A percentile compares a stretch with the other conserved stretches of the same genome.
These are phyloP conservation scores for Aspergillus ochraceoroseus DNA, from an alignment of 2,329 filamentous ascomycete species.

Conservation along the genomic window DNA sequence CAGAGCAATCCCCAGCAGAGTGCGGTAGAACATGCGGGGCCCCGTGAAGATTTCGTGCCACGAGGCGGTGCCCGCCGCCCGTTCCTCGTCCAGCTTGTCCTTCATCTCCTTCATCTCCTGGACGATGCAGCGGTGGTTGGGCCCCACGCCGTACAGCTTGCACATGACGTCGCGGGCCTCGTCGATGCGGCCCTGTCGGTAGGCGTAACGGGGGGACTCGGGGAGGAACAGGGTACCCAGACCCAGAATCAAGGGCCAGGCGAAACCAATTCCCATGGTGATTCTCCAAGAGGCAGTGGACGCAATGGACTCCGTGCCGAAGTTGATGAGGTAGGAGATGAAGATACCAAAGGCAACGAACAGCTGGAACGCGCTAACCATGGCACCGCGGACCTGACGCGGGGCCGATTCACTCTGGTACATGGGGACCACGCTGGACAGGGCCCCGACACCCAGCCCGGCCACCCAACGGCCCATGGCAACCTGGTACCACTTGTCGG, in stretches of 20 bases:
- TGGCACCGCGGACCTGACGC: conserved; percentile 46
- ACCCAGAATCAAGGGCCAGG: conserved; percentile 54
- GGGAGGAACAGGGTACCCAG: conserved; percentile 53
- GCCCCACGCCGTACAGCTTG: conserved; percentile 52
- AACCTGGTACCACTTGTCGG: conserved; percentile 42
- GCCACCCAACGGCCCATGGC: conserved; percentile 46
- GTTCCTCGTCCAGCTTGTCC: conserved; percentile 55
- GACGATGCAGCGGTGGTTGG: conserved; percentile 52
- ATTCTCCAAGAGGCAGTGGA: conserved; percentile 48
- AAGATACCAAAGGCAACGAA: conserved; percentile 50
- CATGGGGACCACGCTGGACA: conserved; percentile 47
- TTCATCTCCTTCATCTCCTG: conserved; percentile 57
- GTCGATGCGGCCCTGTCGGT: conserved; percentile 51
- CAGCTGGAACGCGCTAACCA: conserved; percentile 48
- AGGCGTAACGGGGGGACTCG: conserved; percentile 57
- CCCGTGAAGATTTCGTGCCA: conserved; percentile 47
- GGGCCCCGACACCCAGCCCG: conserved; percentile 46
- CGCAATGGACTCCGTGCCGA: conserved; percentile 40
- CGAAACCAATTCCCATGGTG: conserved; percentile 55
- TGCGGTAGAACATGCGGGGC: conserved; percentile 47
- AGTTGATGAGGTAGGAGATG: conserved; percentile 48
- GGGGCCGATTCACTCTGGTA: conserved; percentile 48
- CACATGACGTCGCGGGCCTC: conserved; percentile 51
- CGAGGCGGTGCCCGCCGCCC: conserved; percentile 37
- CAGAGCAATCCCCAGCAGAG: conserved; percentile 43